A percentile compares a stretch with the other conserved stretches of the same genome.
These are phyloP conservation scores for Cyberlindnera suaveolens DNA, from an alignment of 805 yeast genomes.

Conservation along the genomic window DNA sequence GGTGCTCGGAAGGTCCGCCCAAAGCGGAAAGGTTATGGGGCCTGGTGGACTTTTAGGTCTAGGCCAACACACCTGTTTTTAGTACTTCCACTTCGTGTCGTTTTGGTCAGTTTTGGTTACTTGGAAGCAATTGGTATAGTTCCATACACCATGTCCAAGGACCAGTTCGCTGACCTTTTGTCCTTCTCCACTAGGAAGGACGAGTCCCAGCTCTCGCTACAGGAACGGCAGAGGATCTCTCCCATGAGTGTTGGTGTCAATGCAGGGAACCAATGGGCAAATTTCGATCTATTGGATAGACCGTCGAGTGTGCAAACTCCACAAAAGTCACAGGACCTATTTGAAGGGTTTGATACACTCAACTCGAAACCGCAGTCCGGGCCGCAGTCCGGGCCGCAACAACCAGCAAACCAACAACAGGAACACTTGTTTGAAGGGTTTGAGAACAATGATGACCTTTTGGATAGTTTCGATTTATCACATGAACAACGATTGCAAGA, in stretches of 20 bases:
- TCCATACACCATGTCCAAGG: conserved; percentile 12
- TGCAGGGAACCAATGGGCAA: conserved; percentile 25
- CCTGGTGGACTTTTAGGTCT: neutral
- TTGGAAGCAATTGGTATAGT: neutral
- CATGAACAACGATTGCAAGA: neutral
- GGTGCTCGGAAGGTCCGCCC: neutral
- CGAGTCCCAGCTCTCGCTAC: conserved; percentile 25
- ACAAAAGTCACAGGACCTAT: conserved; percentile 6
- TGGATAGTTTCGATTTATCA: conserved; percentile 13
- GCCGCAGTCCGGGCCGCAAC: neutral
- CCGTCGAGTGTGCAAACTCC: conserved; percentile 2
- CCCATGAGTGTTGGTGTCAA: neutral
- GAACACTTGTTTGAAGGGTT: conserved; percentile 21
- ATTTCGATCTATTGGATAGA: conserved; percentile 30
- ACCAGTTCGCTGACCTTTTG: conserved; percentile 24
- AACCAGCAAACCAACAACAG: conserved; percentile 1
- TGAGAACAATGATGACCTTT: conserved; percentile 6
- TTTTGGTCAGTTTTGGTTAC: neutral
- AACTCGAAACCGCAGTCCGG: neutral
- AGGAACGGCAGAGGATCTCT: conserved; percentile 27
- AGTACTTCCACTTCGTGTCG: neutral
- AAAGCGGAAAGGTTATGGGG: conserved; percentile 2
- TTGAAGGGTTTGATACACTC: conserved; percentile 20
- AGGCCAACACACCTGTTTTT: too few species aligned
- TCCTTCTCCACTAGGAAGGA: conserved; percentile 19